Percentiles rank a stretch among this genome's conserved stretches.
phyloP scores from a whole-genome alignment of 2,329 filamentous ascomycete species.

The Colletotrichum costaricense region DNA sequence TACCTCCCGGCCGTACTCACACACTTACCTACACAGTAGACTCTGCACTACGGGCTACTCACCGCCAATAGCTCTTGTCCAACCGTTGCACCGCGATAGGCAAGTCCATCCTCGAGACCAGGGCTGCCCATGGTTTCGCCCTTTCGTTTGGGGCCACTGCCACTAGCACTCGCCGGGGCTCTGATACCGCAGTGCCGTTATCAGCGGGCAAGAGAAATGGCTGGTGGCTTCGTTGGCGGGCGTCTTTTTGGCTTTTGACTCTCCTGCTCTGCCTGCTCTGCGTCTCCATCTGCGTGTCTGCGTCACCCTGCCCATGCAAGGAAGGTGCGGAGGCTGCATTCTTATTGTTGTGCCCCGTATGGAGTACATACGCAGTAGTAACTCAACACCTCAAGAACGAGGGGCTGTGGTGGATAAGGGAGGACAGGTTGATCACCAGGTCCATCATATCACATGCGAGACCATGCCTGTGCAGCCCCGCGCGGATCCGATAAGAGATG shows the following conservation, averaged over 20 bases:
- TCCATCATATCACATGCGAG: not conserved
- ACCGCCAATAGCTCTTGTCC: slow-evolving; percentile 26
- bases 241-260: not conserved
- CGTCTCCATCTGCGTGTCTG: not conserved
- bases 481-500: not conserved
- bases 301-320: not conserved
- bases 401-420: not conserved
- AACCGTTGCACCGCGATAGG: slow-evolving; percentile 31
- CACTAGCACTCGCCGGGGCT: slow-evolving; percentile 17
- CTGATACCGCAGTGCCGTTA: slow-evolving; percentile 13
- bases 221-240: slow-evolving; percentile 3
- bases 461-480: not conserved
- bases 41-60: not conserved
- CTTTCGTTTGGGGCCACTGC: slow-evolving; percentile 20
- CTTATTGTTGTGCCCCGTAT: not conserved
- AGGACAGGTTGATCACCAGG: not conserved
- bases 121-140: slow-evolving; percentile 25
- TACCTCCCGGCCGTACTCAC: slow-evolving; percentile 1
- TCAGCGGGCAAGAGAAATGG: slow-evolving; percentile 4
- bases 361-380: too few species aligned
- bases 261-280: not conserved
- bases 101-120: slow-evolving; percentile 30
- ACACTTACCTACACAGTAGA: not conserved
- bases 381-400: not conserved
- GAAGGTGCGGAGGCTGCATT: not conserved